Evolutionary conservation across 2,329 filamentous ascomycete genomes (phyloP).

Genomic region (Cadophora malorum): DNA sequence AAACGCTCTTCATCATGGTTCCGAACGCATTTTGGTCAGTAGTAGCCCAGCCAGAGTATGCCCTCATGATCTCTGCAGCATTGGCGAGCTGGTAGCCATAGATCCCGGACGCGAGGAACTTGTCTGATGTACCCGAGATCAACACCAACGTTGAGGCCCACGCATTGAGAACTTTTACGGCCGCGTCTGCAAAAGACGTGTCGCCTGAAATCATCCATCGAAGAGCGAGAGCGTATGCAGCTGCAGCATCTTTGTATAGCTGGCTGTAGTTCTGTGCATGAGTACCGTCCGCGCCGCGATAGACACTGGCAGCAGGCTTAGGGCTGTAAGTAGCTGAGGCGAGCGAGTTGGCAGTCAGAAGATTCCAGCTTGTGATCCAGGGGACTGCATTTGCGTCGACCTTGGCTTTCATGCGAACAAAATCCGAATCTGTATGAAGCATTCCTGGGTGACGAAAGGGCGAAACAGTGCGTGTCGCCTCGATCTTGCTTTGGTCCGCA

Average conservation of each 20-base stretch:
- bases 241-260: slow-evolving; percentile 47
- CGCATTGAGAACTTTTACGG: slow-evolving; percentile 47
- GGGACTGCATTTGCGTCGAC: slow-evolving; percentile 46
- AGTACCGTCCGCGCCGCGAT: slow-evolving; percentile 44
- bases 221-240: slow-evolving; percentile 50
- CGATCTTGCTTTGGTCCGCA: neutral
- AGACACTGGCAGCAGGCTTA: slow-evolving; percentile 44
- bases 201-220: slow-evolving; percentile 51
- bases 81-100: slow-evolving; percentile 56
- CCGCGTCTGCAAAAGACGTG: slow-evolving; percentile 47
- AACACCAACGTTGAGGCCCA: slow-evolving; percentile 47
- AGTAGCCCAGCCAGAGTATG: slow-evolving; percentile 45
- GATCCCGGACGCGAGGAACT: slow-evolving; percentile 50
- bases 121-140: slow-evolving; percentile 48
- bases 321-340: slow-evolving; percentile 44
- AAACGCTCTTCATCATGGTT: slow-evolving; percentile 48
- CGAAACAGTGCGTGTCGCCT: neutral
- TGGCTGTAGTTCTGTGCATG: slow-evolving; percentile 46
- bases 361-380: slow-evolving; percentile 47
- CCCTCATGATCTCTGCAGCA: slow-evolving; percentile 51
- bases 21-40: slow-evolving; percentile 39
- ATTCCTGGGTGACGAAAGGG: slow-evolving; percentile 43
- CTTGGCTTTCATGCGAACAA: slow-evolving; percentile 50
- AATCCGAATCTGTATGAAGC: slow-evolving; percentile 48
- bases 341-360: slow-evolving; percentile 40